Conservation (phyloP, 1,284 basidiomycete genomes). For the Microbotryomycetes sp. region DNA sequence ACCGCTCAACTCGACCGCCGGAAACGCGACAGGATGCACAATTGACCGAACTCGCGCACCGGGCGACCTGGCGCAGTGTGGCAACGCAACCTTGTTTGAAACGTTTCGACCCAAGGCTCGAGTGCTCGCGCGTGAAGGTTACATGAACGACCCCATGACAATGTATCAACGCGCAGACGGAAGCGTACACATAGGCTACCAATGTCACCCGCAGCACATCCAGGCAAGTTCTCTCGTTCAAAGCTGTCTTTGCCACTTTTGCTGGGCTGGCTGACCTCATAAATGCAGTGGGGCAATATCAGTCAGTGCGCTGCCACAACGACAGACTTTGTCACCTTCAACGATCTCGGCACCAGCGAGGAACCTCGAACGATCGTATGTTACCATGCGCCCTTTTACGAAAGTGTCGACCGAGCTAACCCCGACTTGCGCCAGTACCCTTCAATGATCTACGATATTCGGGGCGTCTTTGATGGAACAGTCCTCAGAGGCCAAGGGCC, state of each 20-base stretch:
- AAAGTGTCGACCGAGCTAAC: no score
- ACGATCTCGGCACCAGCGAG: slow-evolving; percentile 19
- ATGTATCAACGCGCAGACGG: slow-evolving; percentile 28
- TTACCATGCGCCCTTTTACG: not conserved
- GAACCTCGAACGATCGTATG: slow-evolving; percentile 28
- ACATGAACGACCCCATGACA: slow-evolving; percentile 34
- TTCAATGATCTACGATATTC: slow-evolving; percentile 31
- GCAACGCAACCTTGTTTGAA: slow-evolving; percentile 29
- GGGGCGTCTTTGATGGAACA: slow-evolving; percentile 33
- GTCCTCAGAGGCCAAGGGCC: slow-evolving; percentile 28
- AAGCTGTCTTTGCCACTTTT: not conserved
- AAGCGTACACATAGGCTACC: slow-evolving; percentile 28
- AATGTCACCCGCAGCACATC: slow-evolving; percentile 26
- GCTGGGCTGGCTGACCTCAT: not conserved
- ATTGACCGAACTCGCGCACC: slow-evolving; percentile 19
- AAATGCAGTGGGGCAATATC: slow-evolving; percentile 31
- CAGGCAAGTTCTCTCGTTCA: not conserved
- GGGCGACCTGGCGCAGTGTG: slow-evolving; percentile 20
- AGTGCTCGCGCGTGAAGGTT: slow-evolving; percentile 31
- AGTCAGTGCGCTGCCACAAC: slow-evolving; percentile 29
- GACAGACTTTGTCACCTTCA: slow-evolving; percentile 23
- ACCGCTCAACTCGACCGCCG: not conserved
- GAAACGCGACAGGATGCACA: not conserved
- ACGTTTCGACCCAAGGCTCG: slow-evolving; percentile 30
- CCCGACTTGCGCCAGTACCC: slow-evolving; percentile 10